Evolutionary conservation across 148 eudicot genomes (phyloP), one percentile per base, ranked within the genome.

Genomic region (Hydrangea macrophylla): DNA sequence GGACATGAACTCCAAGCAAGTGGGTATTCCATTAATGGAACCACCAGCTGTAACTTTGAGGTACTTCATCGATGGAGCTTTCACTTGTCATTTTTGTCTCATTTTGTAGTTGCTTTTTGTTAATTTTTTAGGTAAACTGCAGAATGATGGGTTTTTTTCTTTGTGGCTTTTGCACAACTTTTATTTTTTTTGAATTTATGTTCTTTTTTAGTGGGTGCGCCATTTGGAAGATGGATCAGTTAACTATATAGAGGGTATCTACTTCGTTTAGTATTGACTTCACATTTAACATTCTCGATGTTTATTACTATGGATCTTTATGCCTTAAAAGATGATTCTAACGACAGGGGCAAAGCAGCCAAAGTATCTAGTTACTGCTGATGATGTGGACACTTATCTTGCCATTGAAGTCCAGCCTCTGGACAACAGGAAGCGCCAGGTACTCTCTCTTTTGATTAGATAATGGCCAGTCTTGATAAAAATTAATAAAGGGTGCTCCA

Each of bases 171-270:
- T 20, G 44, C 23, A 56, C 60, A 32, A 26, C 67, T 70, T 20
- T 53, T 55, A 68, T 73, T 37, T 44, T 37, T 66, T 75, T 9
- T 6, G 56, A 28, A 54, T 66, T 65, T 55, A 65, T 77, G 53
- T 70, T 37, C 69, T 59, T 66, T 67, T 66, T 67, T 73, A 87
- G 98, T 92, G 98, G 98, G 85, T 92, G 51, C 94, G 98, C 31
- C 92, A 90, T 82, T 56, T 90, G 83, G 94, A 92, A 79, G 98
- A 92, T 86, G 98, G 98, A 71, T 92, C 98, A 68, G 82, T 92
- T 57, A 80, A 86, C 62, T 90, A 90, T 67, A 88, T 92, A 60
- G 98, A 92, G 18, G 97, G 97, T 92, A 86, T 70, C 32, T 25
- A 25, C 61, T 75, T 33, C 56, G 33, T 48, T 33, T 1, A 12